phyloP scores from a whole-genome alignment of 2,329 filamentous ascomycete species.

The Curvularia eragrostidis region DNA sequence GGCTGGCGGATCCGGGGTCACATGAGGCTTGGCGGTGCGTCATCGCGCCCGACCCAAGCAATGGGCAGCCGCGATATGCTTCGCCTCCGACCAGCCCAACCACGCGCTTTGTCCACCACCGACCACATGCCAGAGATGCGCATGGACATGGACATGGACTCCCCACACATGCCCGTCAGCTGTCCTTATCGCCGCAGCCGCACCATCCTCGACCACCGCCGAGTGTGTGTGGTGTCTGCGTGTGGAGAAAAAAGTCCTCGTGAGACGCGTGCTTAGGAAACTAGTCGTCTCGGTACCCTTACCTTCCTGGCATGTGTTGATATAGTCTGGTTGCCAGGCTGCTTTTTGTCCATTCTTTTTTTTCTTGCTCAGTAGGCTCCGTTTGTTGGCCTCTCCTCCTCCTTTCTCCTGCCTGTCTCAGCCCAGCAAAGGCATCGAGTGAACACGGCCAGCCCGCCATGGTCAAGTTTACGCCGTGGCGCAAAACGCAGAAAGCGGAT shows the following conservation, averaged over 20 bases:
- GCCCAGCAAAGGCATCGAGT: neutral
- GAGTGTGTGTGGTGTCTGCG: neutral
- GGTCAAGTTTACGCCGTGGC: slow-evolving; percentile 29
- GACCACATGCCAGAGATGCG: slow-evolving; percentile 8
- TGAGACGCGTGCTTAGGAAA: slow-evolving; percentile 14
- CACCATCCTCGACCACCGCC: slow-evolving; percentile 17
- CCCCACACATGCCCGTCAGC: slow-evolving; percentile 29
- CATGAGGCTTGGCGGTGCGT: slow-evolving; percentile 14
- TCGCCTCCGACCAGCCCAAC: neutral
- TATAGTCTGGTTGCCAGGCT: slow-evolving; percentile 2
- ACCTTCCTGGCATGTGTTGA: neutral
- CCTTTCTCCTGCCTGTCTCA: neutral
- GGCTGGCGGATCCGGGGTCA: slow-evolving; percentile 1
- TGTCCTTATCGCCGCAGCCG: slow-evolving; percentile 24
- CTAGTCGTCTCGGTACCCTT: slow-evolving; percentile 8
- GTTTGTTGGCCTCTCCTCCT: neutral
- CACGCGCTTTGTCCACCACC: neutral
- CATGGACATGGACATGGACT: neutral
- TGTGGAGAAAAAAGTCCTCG: slow-evolving; percentile 17
- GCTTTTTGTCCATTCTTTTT: neutral
- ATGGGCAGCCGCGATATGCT: slow-evolving; percentile 16
- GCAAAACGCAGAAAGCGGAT: slow-evolving; percentile 19
- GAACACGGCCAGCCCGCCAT: slow-evolving; percentile 14
- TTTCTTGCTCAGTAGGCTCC: neutral
- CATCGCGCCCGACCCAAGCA: slow-evolving; percentile 11